Evolutionary conservation across 1,284 basidiomycete species (phyloP).

Genomic region (Apiotrichum domesticum): DNA sequence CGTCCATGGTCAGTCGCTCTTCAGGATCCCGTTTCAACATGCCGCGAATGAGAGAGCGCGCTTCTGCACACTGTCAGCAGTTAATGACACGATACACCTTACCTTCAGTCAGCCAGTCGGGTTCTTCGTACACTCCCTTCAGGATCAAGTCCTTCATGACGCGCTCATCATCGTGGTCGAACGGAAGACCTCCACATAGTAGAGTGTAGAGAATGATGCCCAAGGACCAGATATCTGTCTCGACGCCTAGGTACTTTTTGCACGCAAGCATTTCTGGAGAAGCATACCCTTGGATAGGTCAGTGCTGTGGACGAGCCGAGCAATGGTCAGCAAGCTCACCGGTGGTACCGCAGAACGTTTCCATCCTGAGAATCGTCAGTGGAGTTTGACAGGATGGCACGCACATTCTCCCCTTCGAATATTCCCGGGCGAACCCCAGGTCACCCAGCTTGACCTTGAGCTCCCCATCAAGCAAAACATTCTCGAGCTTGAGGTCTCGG

Average conservation of each 20-base stretch:
- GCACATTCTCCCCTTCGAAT: slow-evolving; percentile 64
- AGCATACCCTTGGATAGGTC: slow-evolving; percentile 55
- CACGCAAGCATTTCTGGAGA: slow-evolving; percentile 91
- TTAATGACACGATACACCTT: slow-evolving; percentile 11
- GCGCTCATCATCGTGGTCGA: slow-evolving; percentile 91
- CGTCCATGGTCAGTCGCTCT: slow-evolving; percentile 70
- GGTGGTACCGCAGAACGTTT: slow-evolving; percentile 95
- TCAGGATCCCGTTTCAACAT: slow-evolving; percentile 76
- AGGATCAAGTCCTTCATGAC: slow-evolving; percentile 84
- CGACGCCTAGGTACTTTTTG: slow-evolving; percentile 80
- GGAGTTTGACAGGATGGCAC: background rate
- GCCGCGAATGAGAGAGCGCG: slow-evolving; percentile 67
- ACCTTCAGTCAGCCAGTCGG: slow-evolving; percentile 84
- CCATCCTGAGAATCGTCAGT: slow-evolving; percentile 52
- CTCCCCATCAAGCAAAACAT: slow-evolving; percentile 81
- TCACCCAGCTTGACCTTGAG: slow-evolving; percentile 87
- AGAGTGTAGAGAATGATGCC: slow-evolving; percentile 94
- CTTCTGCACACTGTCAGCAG: slow-evolving; percentile 54
- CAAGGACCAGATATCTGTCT: slow-evolving; percentile 96
- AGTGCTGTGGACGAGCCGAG: background rate
- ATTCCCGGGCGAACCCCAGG: slow-evolving; percentile 95
- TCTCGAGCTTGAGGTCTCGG: slow-evolving; percentile 93
- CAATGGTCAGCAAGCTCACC: slow-evolving; percentile 46
- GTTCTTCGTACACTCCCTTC: slow-evolving; percentile 82
- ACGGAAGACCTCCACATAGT: slow-evolving; percentile 88